A percentile compares a stretch with the other conserved stretches of the same genome.
Conservation (phyloP, 345 rosid species). For the Sonneratia caseolaris region DNA sequence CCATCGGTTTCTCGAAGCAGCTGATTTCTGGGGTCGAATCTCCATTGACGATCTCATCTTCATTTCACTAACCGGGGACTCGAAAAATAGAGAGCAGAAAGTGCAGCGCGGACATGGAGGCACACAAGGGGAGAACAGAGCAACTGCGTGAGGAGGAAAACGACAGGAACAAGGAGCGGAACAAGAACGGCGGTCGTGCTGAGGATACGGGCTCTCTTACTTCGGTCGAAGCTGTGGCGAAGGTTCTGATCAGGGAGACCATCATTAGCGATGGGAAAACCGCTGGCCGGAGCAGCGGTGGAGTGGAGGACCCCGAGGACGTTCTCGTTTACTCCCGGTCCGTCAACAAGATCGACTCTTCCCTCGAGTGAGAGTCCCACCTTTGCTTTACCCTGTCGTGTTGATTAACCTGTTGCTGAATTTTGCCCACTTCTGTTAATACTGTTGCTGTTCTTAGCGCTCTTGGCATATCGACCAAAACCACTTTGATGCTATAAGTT, state of each 20-base stretch:
- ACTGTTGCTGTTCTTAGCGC: background rate
- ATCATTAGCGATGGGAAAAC: background rate
- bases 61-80: too few relatives aligned
- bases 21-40: too few relatives aligned
- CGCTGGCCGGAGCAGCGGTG: background rate
- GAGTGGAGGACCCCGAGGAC: slow-evolving; percentile 3
- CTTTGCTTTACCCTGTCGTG: background rate
- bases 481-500: too few relatives aligned
- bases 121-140: slow-evolving; percentile 7
- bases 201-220: background rate
- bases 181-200: background rate
- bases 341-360: slow-evolving; percentile 26
- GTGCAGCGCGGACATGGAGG: slow-evolving; percentile 11
- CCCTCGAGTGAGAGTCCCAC: slow-evolving; percentile 15
- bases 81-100: too few relatives aligned
- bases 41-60: too few relatives aligned
- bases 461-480: too few relatives aligned
- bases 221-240: slow-evolving; percentile 1
- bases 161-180: background rate
- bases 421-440: background rate
- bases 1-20: too few relatives aligned
- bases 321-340: slow-evolving; percentile 27
- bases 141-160: background rate
- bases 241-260: slow-evolving; percentile 13
- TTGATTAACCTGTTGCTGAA: background rate